A percentile compares a stretch with the other conserved stretches of the same genome.
Conservation (phyloP, 495 filamentous ascomycete species). For the Parathielavia appendiculata region DNA sequence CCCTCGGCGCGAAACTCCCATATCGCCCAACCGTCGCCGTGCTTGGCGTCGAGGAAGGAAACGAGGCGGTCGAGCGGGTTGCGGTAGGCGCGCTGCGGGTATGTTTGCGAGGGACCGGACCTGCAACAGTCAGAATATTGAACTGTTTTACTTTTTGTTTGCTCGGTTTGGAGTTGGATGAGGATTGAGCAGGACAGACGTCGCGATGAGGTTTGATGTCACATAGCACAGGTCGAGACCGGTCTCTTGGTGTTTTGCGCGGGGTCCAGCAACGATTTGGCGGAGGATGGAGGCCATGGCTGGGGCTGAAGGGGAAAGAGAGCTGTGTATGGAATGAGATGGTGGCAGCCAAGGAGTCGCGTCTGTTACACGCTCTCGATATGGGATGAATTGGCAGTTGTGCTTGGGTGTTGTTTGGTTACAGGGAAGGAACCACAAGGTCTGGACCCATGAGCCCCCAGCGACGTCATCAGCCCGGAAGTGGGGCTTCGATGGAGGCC, state of each 20-base stretch:
- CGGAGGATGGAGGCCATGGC: slow-evolving; percentile 51
- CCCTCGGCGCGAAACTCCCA: slow-evolving; percentile 98
- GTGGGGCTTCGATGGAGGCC: neutral
- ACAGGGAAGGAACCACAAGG: neutral
- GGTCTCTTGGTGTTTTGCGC: slow-evolving; percentile 75
- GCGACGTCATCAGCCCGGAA: slow-evolving; percentile 14
- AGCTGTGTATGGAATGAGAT: neutral
- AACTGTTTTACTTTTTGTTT: neutral
- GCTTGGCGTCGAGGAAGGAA: slow-evolving; percentile 76
- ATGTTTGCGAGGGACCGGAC: slow-evolving; percentile 84
- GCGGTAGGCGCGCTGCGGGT: slow-evolving; percentile 84
- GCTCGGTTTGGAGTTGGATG: neutral
- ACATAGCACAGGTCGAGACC: slow-evolving; percentile 95
- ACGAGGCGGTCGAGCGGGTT: slow-evolving; percentile 85
- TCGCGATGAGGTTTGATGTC: slow-evolving; percentile 66
- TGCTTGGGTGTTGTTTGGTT: too few species aligned
- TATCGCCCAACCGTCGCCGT: slow-evolving; percentile 79
- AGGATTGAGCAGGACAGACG: slow-evolving; percentile 35
- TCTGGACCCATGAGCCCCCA: neutral
- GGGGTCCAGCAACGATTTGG: slow-evolving; percentile 66
- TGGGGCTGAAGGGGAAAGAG: neutral
- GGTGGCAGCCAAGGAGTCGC: neutral
- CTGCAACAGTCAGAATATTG: slow-evolving; percentile 18
- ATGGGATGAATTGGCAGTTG: too few species aligned
- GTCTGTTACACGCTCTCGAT: neutral